These are phyloP conservation scores for Saccharomycopsis hybrid DNA, from an alignment of 1,139 yeast genomes.

Conservation along the genomic window DNA sequence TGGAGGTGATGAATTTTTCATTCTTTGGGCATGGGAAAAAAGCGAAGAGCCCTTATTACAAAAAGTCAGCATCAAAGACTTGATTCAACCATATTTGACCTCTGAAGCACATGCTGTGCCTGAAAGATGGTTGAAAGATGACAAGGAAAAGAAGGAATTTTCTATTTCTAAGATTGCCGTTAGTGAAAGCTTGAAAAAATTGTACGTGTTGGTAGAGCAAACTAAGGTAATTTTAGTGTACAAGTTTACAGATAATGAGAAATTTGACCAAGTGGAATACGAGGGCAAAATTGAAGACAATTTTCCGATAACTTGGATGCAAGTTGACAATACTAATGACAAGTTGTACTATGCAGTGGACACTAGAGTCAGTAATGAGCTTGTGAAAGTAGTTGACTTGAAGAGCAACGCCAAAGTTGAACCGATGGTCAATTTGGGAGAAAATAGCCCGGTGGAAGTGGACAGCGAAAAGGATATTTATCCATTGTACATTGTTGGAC, in stretches of 20 bases:
- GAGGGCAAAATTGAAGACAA: neutral
- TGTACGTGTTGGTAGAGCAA: conserved; percentile 49
- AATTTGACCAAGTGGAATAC: conserved; percentile 14
- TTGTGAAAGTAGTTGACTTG: neutral
- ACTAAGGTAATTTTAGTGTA: conserved; percentile 47
- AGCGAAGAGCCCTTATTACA: conserved; percentile 40
- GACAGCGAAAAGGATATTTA: conserved; percentile 40
- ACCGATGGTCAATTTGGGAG: conserved; percentile 22
- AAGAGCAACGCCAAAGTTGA: neutral
- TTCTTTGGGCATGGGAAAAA: conserved; percentile 71
- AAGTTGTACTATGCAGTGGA: conserved; percentile 22
- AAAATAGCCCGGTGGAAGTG: conserved; percentile 26
- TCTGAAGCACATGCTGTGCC: conserved; percentile 66
- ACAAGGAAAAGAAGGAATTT: conserved; percentile 18
- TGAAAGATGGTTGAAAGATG: conserved; percentile 53
- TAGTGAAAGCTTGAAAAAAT: conserved; percentile 18
- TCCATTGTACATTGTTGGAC: conserved; percentile 58
- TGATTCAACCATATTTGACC: conserved; percentile 41
- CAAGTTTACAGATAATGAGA: conserved; percentile 28
- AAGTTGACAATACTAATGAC: conserved; percentile 10
- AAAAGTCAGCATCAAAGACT: conserved; percentile 43
- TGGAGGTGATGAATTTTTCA: conserved; percentile 83
- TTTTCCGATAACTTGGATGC: neutral
- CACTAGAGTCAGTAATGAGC: conserved; percentile 9
- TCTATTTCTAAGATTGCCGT: conserved; percentile 9